Conservation (phyloP, 2,329 filamentous ascomycete species). For the Claviceps fusiformis region DNA sequence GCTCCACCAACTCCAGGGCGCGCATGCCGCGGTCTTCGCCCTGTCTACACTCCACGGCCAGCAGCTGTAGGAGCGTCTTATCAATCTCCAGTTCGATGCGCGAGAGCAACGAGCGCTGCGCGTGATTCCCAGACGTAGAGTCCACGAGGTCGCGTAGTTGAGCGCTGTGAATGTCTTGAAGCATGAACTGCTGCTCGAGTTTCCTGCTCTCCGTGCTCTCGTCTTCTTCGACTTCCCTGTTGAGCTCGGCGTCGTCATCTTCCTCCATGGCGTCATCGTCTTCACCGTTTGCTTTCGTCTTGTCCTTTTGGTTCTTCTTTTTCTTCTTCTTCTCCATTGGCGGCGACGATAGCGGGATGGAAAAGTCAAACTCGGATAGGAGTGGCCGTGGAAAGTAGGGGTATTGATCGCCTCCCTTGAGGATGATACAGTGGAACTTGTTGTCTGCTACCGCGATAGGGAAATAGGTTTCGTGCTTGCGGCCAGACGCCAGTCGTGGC, state of each 20-base stretch:
- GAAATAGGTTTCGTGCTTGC: slow-evolving; percentile 85
- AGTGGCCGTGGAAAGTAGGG: slow-evolving; percentile 85
- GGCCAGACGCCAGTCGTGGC: slow-evolving; percentile 67
- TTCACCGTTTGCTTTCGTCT: slow-evolving; percentile 18
- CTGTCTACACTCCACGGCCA: slow-evolving; percentile 81
- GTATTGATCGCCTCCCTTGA: slow-evolving; percentile 87
- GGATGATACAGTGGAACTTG: slow-evolving; percentile 96
- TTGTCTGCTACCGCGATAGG: slow-evolving; percentile 84
- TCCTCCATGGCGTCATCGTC: slow-evolving; percentile 21
- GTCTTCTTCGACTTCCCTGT: slow-evolving; percentile 13
- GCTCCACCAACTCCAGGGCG: slow-evolving; percentile 73
- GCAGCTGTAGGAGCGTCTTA: slow-evolving; percentile 76
- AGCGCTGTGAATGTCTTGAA: slow-evolving; percentile 55
- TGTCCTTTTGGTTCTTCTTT: slow-evolving; percentile 14
- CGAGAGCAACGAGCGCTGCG: slow-evolving; percentile 53
- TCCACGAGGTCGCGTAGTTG: slow-evolving; percentile 65
- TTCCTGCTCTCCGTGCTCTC: slow-evolving; percentile 37
- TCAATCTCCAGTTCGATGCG: slow-evolving; percentile 74
- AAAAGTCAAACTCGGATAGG: slow-evolving; percentile 87
- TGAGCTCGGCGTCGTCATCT: slow-evolving; percentile 18
- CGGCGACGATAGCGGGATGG: slow-evolving; percentile 59
- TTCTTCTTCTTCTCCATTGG: slow-evolving; percentile 23
- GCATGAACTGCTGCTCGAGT: slow-evolving; percentile 72
- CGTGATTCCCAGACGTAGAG: slow-evolving; percentile 41
- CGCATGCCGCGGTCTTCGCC: slow-evolving; percentile 92